Base-by-base conservation (phyloP, 768 basidiomycete genomes). In the Russula brevipes region DNA sequence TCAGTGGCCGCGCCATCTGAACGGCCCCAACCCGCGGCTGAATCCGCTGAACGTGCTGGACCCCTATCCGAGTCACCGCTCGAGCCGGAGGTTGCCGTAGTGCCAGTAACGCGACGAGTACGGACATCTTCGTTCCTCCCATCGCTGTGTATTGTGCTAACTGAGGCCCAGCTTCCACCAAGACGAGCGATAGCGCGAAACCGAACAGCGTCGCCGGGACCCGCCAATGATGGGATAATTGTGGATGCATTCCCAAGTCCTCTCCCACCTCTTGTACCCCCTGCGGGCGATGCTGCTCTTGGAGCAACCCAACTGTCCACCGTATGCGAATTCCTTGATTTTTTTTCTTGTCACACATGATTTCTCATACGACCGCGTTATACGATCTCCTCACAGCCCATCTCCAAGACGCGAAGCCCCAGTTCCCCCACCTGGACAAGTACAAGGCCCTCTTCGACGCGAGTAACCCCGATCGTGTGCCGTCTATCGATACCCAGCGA, bases 371-470 rank as follows among this genome's bases (percentile, higher is more conserved):
- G 31, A 33, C 24, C 11, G 3, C 19, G 3, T 19, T n/a, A 2
- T 52, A 1, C 47, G 24, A 41, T 44, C 2, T 38, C 8, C 35
- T 31, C n/a, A 17, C 24, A 64, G 63, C 63, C 63, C 36, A 17
- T 56, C 47, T 64, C 31, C 63, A 64, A n/a, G 51, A 38, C 54
- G 41, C 59, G 47, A 24, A 64, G 10, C 39, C 63, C 30, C 58
- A 59, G 12, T 41, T 45, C 53, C 54, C 59, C 39, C 56, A 68
- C 19, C 67, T 68, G 5, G 59, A 64, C 55, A 68, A 61, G 49
- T 67, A 66, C 38, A 66, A 63, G 44, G 61, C 57, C 11, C 62
- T 68, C 11, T 68, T 66, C 30, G 61, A 68, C 5, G 67, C 61
- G 31, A 68, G 56, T 39, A 47, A 68, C n/a, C 67, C 67, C 16